A percentile compares a stretch with the other conserved stretches of the same genome.
Conservation (phyloP, 1,139 yeast species). For the Debaryomyces singareniensis region DNA sequence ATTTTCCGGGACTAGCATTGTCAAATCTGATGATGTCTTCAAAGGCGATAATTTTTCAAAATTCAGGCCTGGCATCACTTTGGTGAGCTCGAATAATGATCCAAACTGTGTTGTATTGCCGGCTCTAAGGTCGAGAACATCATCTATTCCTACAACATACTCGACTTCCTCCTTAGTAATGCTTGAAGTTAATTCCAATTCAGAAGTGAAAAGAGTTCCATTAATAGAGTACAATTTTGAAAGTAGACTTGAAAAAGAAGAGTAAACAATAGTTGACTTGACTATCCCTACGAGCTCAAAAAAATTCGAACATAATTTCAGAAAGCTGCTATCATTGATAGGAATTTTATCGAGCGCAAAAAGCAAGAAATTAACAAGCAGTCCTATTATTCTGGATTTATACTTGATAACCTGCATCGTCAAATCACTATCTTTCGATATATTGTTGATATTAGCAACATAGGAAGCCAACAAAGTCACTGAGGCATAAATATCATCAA, state of each 20-base stretch:
- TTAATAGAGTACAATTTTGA: slow-evolving; percentile 26
- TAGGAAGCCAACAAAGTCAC: slow-evolving; percentile 21
- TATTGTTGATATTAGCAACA: slow-evolving; percentile 25
- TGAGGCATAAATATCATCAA: slow-evolving; percentile 24
- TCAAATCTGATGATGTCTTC: slow-evolving; percentile 28
- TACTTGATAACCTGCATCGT: slow-evolving; percentile 31
- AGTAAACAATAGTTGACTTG: slow-evolving; percentile 25
- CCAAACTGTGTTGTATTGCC: slow-evolving; percentile 6
- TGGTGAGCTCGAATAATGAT: slow-evolving; percentile 23
- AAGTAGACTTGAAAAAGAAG: slow-evolving; percentile 19
- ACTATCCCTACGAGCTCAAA: slow-evolving; percentile 30
- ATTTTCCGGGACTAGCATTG: slow-evolving; percentile 28
- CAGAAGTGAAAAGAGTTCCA: slow-evolving; percentile 19
- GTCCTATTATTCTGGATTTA: slow-evolving; percentile 23
- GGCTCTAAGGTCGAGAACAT: slow-evolving; percentile 12
- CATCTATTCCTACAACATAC: slow-evolving; percentile 26
- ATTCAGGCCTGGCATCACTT: slow-evolving; percentile 15
- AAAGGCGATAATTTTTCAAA: slow-evolving; percentile 21
- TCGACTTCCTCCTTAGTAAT: slow-evolving; percentile 29
- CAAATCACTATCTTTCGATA: slow-evolving; percentile 25
- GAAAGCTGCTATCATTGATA: slow-evolving; percentile 27
- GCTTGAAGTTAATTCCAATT: slow-evolving; percentile 19
- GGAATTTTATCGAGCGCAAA: slow-evolving; percentile 25
- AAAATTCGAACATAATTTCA: slow-evolving; percentile 19
- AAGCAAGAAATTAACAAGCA: slow-evolving; percentile 23